Evolutionary conservation across 805 yeast species (phyloP), one percentile per base, ranked within the genome.

Genomic region (Candida tammaniensis): DNA sequence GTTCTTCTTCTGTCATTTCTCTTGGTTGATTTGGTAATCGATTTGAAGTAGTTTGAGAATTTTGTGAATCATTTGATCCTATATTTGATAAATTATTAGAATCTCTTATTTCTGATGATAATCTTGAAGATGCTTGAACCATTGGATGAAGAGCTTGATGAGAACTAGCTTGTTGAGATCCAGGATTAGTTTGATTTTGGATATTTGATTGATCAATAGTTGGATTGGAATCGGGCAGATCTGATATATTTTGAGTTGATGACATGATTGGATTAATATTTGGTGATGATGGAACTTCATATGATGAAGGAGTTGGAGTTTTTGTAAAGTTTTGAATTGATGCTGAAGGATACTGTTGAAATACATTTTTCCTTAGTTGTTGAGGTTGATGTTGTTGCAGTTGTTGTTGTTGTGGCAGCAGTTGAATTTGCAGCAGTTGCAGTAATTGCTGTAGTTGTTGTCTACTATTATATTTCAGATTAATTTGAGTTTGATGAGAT

Each of bases 1-100:
- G 83, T 52, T 78, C 85, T 49, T 77, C 83, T 31, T 72, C 77
- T 1, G 80, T 58, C 70, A 67, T 65, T 10, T 61, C 52, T 22
- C 70, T 30, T 10, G 44, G 33, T 18, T 46, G 48, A 29, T 27
- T 15, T 5, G 6, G 5, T 12, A 14, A 13, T n/a, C 5, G n/a
- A 6, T 5, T 10, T 9, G 10, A n/a, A 7, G 16, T 13, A 15
- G 12, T 25, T 6, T 12, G 7, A 9, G 16, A 5, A 20, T 24
- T 13, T 14, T 12, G 31, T 7, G 24, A n/a, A 14, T 19, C 16
- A 17, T 5, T 10, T 7, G 18, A 4, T 5, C 16, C 18, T 4
- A 13, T 25, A 5, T 24, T 29, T 6, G 31, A 19, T 17, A 27
- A 16, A 7, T 17, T 20, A 11, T 12, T 14, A 6, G 30, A 17